Percentiles rank a stretch among this genome's conserved stretches.
Evolutionary conservation across 371 early-diverging fungal genomes (phyloP).

Genomic region (Rhizomucor pusillus): DNA sequence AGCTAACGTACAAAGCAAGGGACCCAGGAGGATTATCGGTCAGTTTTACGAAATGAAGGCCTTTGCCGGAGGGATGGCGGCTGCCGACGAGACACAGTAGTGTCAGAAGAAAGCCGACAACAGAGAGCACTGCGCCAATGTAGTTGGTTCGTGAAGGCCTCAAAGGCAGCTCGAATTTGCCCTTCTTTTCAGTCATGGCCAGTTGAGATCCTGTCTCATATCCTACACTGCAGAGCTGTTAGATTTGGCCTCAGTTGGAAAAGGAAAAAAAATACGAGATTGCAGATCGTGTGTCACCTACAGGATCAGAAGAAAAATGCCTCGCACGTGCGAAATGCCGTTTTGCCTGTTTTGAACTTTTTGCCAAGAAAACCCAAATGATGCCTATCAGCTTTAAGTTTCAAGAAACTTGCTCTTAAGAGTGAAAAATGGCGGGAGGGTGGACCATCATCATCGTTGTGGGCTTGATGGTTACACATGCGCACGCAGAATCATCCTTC

Average conservation of each 20-base stretch:
- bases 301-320: not conserved
- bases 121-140: slow-evolving; percentile 27
- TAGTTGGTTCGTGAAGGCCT: slow-evolving; percentile 23
- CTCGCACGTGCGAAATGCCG: not conserved
- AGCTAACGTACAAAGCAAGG: slow-evolving; percentile 28
- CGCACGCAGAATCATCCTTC: too few species aligned
- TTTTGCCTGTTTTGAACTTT: too few species aligned
- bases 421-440: too few species aligned
- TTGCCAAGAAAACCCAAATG: too few species aligned
- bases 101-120: slow-evolving; percentile 33
- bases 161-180: slow-evolving; percentile 13
- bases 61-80: slow-evolving; percentile 12
- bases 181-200: slow-evolving; percentile 12
- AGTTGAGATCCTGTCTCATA: too few species aligned
- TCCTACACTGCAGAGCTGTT: not conserved
- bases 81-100: slow-evolving; percentile 36
- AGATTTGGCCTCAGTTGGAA: too few species aligned
- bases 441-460: too few species aligned
- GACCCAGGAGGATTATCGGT: slow-evolving; percentile 16
- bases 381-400: not conserved
- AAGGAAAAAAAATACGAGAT: too few species aligned
- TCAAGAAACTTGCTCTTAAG: too few species aligned
- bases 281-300: not conserved
- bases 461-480: too few species aligned
- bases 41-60: slow-evolving; percentile 35